phyloP scores from a whole-genome alignment of 108 stramenopile genomes.

The Cyclotella sp. region DNA sequence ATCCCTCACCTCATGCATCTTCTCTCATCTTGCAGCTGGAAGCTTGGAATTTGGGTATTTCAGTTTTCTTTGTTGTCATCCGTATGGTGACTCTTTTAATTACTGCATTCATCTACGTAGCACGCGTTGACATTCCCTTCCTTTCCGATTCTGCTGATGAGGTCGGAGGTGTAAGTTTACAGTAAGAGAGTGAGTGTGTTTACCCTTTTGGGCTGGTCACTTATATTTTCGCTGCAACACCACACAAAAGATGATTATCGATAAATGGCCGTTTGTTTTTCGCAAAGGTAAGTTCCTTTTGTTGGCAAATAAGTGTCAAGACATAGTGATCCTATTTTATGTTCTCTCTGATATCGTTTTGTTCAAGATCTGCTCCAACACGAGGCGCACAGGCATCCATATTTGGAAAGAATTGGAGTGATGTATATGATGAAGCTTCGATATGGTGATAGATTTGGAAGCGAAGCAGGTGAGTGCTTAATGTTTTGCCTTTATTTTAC shows the following conservation, averaged over 20 bases:
- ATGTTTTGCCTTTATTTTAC: constrained; percentile 36
- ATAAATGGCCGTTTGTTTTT: constrained; percentile 45
- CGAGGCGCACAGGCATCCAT: constrained; percentile 74
- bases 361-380: constrained; percentile 32
- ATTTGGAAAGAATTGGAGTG: constrained; percentile 59
- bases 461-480: constrained; percentile 57
- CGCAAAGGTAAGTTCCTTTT: constrained; percentile 21
- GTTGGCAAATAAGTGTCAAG: neutral
- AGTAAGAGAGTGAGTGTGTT: neutral
- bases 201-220: neutral
- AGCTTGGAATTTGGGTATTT: constrained; percentile 35
- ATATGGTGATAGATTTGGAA: constrained; percentile 54
- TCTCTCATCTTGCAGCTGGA: constrained; percentile 12
- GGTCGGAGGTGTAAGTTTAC: constrained; percentile 13
- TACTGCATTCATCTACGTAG: constrained; percentile 46
- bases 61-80: constrained; percentile 42
- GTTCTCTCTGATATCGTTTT: neutral
- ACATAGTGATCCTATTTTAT: neutral
- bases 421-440: constrained; percentile 73
- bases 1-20: neutral
- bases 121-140: constrained; percentile 64
- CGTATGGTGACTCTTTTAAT: constrained; percentile 53
- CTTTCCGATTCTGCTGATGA: constrained; percentile 57
- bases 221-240: neutral
- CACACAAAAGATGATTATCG: constrained; percentile 28